A percentile compares a stretch with the other conserved stretches of the same genome.
phyloP scores from a whole-genome alignment of 1,284 basidiomycete species.

The Cryptococcus floricola region DNA sequence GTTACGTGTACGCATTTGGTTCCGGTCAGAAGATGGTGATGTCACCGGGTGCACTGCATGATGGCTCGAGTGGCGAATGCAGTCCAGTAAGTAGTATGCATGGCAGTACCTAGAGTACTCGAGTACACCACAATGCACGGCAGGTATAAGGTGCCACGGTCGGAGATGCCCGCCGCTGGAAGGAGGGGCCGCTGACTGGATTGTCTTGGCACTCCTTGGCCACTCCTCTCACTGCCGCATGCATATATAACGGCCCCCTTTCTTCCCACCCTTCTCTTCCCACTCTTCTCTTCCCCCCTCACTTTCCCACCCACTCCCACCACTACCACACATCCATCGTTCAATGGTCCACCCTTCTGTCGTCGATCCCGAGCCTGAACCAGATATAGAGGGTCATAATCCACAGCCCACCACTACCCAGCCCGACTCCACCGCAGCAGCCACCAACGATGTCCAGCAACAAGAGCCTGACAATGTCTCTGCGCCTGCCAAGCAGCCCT shows the following conservation, averaged over 20 bases:
- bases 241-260: background rate
- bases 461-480: background rate
- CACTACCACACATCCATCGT: slow-evolving; percentile 1
- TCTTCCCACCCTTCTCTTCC: background rate
- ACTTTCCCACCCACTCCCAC: slow-evolving; percentile 1
- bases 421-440: background rate
- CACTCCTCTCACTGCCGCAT: background rate
- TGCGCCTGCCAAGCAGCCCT: background rate
- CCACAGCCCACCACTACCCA: slow-evolving; percentile 1
- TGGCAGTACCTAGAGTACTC: too few species aligned
- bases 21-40: too few species aligned
- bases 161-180: too few species aligned
- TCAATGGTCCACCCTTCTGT: slow-evolving; percentile 24
- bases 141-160: too few species aligned
- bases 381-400: slow-evolving; percentile 28
- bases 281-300: background rate
- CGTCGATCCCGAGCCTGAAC: slow-evolving; percentile 24
- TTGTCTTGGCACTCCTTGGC: too few species aligned
- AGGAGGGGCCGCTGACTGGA: too few species aligned
- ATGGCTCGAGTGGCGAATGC: too few species aligned
- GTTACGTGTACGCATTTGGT: too few species aligned
- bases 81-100: too few species aligned
- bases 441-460: background rate
- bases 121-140: too few species aligned
- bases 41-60: too few species aligned